Evolutionary conservation across 1,284 basidiomycete species (phyloP).

Genomic region (Singerocomus rubriflavus): DNA sequence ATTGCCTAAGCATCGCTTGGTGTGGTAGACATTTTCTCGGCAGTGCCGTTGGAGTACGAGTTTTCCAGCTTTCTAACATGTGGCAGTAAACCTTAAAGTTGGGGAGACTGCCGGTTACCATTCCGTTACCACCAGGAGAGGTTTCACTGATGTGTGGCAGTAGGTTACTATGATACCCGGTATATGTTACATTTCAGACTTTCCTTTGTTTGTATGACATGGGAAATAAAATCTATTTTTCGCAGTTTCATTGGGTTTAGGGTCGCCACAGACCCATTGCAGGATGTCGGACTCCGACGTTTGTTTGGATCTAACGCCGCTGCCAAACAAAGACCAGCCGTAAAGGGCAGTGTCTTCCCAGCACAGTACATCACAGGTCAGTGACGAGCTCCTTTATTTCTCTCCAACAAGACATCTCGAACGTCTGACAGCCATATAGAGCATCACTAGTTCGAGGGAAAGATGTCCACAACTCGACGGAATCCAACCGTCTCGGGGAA

Average conservation of each 20-base stretch:
- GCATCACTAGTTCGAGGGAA: not conserved
- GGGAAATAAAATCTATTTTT: not conserved
- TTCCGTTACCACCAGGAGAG: no score
- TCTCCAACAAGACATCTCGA: not conserved
- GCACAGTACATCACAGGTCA: not conserved
- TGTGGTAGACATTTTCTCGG: not conserved
- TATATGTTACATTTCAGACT: not conserved
- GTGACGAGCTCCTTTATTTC: not conserved
- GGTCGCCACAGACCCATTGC: not conserved
- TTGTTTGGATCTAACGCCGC: constrained; percentile 12
- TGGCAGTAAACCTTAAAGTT: not conserved
- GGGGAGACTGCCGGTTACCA: no score
- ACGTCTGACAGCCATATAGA: not conserved
- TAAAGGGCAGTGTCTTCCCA: constrained; percentile 21
- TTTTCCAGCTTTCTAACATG: not conserved
- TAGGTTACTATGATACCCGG: constrained; percentile 12
- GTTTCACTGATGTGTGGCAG: not conserved
- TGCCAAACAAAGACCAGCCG: constrained; percentile 14
- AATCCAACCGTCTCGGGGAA: constrained; percentile 18
- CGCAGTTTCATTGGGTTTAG: not conserved
- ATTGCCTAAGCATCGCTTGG: constrained; percentile 7
- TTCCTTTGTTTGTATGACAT: not conserved
- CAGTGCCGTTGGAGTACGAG: not conserved
- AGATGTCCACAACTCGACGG: constrained; percentile 32
- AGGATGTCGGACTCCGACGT: not conserved